phyloP scores from a whole-genome alignment of 805 yeast genomes.

The Ogataea zsoltii region DNA sequence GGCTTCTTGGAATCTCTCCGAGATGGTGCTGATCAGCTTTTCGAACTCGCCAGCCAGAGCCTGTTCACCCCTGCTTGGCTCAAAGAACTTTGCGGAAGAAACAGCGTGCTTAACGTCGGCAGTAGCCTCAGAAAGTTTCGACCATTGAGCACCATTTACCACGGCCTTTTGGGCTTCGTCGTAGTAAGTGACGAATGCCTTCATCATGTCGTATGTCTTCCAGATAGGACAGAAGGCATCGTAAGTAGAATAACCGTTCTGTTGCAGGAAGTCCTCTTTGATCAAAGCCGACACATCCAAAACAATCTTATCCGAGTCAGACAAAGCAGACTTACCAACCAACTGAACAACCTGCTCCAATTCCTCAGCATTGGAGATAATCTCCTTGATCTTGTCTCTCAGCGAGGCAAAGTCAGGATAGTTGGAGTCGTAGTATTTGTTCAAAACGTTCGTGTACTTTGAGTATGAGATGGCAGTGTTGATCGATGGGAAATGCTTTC shows the following conservation, averaged over 20 bases:
- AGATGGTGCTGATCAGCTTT: conserved; percentile 68
- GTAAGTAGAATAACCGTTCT: conserved; percentile 97
- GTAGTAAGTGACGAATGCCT: conserved; percentile 83
- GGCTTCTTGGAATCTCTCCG: conserved; percentile 94
- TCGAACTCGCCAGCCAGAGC: conserved; percentile 77
- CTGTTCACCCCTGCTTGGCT: conserved; percentile 88
- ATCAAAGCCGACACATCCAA: conserved; percentile 88
- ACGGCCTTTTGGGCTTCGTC: conserved; percentile 98
- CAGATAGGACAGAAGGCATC: conserved; percentile 99
- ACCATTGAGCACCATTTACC: conserved; percentile 92
- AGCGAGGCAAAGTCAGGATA: conserved; percentile 89
- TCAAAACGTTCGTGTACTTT: conserved; percentile 86
- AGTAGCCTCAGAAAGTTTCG: conserved; percentile 85
- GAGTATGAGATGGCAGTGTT: conserved; percentile 96
- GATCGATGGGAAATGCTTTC: conserved; percentile 99
- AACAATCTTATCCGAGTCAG: conserved; percentile 95
- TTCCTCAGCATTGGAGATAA: conserved; percentile 95
- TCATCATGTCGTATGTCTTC: conserved; percentile 99
- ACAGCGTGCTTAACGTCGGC: conserved; percentile 90
- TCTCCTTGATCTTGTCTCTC: conserved; percentile 92
- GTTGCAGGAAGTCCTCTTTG: conserved; percentile 98
- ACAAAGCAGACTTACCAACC: conserved; percentile 97
- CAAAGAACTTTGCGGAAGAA: conserved; percentile 92
- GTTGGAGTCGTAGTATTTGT: conserved; percentile 79
- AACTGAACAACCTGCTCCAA: conserved; percentile 98